Percentiles rank a stretch among this genome's conserved stretches.
Conservation (phyloP, 2,329 filamentous ascomycete genomes). For the Venturia asperata region DNA sequence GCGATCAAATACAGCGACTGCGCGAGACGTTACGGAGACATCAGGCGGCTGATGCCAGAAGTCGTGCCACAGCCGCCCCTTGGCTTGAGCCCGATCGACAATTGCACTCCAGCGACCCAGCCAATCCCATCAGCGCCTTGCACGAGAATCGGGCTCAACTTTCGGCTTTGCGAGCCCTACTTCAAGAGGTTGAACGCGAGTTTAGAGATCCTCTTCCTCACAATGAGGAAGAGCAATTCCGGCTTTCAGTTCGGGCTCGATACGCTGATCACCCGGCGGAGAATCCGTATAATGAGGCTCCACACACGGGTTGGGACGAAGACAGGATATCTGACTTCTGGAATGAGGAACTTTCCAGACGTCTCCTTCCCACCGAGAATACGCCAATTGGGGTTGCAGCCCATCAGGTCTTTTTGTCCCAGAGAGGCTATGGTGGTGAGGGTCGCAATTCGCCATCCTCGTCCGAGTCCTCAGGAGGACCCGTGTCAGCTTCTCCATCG, state of each 20-base stretch:
- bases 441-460: background rate
- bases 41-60: background rate
- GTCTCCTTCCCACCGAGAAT: background rate
- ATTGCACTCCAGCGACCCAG: background rate
- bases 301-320: background rate
- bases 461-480: background rate
- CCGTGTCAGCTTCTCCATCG: background rate
- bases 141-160: background rate
- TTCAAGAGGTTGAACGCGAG: background rate
- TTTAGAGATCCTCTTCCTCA: background rate
- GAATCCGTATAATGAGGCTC: background rate
- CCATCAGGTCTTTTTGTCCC: background rate
- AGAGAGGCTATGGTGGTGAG: background rate
- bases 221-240: conserved; percentile 2
- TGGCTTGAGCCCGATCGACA: conserved; percentile 5
- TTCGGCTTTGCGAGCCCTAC: background rate
- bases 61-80: background rate
- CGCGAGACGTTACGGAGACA: background rate
- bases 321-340: background rate
- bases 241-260: conserved; percentile 10
- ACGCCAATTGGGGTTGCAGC: conserved; percentile 6
- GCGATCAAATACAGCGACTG: background rate
- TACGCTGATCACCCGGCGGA: background rate
- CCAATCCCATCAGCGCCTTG: background rate
- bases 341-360: background rate